Evolutionary conservation across 2,329 filamentous ascomycete genomes (phyloP).

Genomic region (Hypomyces rosellus): DNA sequence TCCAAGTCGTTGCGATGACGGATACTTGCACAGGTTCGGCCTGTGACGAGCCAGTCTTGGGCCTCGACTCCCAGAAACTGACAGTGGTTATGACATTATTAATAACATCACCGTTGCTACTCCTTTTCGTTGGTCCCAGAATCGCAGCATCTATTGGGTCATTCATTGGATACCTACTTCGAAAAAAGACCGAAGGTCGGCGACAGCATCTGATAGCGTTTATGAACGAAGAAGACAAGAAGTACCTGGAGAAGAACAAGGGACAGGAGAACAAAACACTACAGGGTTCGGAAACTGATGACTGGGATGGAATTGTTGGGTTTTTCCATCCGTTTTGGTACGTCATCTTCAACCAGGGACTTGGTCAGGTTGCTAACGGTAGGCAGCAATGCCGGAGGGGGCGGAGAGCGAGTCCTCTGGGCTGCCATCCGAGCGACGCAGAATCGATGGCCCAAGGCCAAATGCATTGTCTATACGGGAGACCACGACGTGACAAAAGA

Average conservation of each 20-base stretch:
- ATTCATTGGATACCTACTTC: constrained; percentile 53
- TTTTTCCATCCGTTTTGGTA: constrained; percentile 99
- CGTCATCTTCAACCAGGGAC: constrained; percentile 18
- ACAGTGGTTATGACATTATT: constrained; percentile 20
- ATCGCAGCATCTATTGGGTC: constrained; percentile 31
- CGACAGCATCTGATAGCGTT: constrained; percentile 50
- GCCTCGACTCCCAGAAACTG: constrained; percentile 22
- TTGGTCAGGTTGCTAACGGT: constrained; percentile 6
- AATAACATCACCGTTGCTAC: constrained; percentile 15
- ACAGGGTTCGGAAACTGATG: constrained; percentile 36
- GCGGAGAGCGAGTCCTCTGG: constrained; percentile 94
- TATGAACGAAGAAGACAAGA: constrained; percentile 41
- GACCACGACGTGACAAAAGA: constrained; percentile 83
- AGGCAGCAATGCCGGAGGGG: constrained; percentile 82
- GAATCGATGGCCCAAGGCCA: constrained; percentile 77
- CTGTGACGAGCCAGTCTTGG: constrained; percentile 10
- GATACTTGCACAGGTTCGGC: constrained; percentile 6
- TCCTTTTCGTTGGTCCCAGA: constrained; percentile 21
- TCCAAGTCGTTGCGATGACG: constrained; percentile 11
- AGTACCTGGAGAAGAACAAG: constrained; percentile 27
- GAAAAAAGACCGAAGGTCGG: constrained; percentile 57
- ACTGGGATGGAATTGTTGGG: constrained; percentile 81
- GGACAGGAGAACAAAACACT: constrained; percentile 46
- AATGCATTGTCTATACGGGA: constrained; percentile 90
- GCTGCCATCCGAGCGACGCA: constrained; percentile 90